Conservation (phyloP, 2,329 filamentous ascomycete genomes). For the Talaromyces sp. region DNA sequence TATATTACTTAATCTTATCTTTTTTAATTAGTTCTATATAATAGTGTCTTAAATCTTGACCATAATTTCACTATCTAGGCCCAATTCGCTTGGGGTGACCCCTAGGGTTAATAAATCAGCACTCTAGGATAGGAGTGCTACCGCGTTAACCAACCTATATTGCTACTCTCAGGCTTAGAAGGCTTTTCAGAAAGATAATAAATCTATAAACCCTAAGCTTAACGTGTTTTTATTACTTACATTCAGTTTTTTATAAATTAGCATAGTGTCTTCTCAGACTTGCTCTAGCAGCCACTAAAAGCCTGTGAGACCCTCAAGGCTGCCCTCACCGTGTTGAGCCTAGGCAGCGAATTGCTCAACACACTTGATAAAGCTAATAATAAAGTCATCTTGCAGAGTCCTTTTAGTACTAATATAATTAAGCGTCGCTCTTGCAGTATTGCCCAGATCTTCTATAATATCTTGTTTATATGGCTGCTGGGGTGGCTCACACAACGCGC, state of each 20-base stretch:
- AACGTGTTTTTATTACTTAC: neutral
- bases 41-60: neutral
- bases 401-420: neutral
- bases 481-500: neutral
- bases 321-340: neutral
- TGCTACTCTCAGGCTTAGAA: neutral
- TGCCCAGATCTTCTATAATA: neutral
- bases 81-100: neutral
- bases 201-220: neutral
- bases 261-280: neutral
- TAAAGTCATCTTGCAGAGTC: too few species aligned
- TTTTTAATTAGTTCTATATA: neutral
- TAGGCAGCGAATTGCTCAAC: neutral
- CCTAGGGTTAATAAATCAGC: neutral
- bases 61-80: neutral
- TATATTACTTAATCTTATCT: neutral
- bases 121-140: neutral
- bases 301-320: neutral
- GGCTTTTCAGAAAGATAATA: neutral
- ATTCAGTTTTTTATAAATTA: neutral
- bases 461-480: neutral
- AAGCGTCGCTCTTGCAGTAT: neutral
- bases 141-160: neutral
- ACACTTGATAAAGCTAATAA: neutral
- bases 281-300: neutral